Evolutionary conservation across 352 stramenopile genomes (phyloP).

Genomic region (Phytopythium helicoides): DNA sequence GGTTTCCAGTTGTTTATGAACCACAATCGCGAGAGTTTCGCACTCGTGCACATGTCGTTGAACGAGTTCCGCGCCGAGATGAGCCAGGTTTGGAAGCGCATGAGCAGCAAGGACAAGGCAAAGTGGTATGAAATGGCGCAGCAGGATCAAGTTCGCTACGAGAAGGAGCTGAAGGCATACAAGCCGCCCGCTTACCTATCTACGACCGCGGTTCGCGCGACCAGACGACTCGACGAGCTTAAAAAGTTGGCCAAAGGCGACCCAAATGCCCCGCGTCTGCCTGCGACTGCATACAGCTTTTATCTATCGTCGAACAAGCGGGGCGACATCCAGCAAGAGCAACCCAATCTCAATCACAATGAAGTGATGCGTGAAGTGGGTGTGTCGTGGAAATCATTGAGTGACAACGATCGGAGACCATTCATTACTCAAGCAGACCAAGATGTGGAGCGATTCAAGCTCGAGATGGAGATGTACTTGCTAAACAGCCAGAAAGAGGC

Average conservation of each 20-base stretch:
- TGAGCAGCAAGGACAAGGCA: slow-evolving; percentile 38
- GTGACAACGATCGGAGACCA: slow-evolving; percentile 19
- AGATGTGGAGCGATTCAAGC: slow-evolving; percentile 45
- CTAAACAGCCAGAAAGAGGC: neutral
- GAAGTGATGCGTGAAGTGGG: slow-evolving; percentile 50
- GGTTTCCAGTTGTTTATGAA: slow-evolving; percentile 64
- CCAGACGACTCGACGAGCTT: slow-evolving; percentile 36
- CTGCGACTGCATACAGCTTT: slow-evolving; percentile 41
- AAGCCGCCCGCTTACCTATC: slow-evolving; percentile 37
- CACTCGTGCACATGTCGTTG: slow-evolving; percentile 46
- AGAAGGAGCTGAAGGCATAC: slow-evolving; percentile 47
- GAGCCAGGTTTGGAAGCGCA: slow-evolving; percentile 44
- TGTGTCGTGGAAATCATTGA: slow-evolving; percentile 39
- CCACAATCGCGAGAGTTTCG: slow-evolving; percentile 52
- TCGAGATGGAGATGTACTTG: slow-evolving; percentile 42
- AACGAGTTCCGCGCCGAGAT: slow-evolving; percentile 60
- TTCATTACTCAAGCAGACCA: slow-evolving; percentile 37
- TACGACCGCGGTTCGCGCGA: slow-evolving; percentile 10
- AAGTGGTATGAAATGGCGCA: slow-evolving; percentile 48
- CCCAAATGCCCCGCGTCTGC: slow-evolving; percentile 27
- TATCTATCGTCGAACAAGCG: slow-evolving; percentile 40
- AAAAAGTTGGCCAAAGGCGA: slow-evolving; percentile 28
- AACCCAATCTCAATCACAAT: slow-evolving; percentile 30
- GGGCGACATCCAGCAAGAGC: slow-evolving; percentile 23
- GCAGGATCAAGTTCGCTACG: slow-evolving; percentile 42